These are phyloP conservation scores for Hypoxylon fuscum DNA, from an alignment of 495 filamentous ascomycete genomes.

Conservation along the genomic window DNA sequence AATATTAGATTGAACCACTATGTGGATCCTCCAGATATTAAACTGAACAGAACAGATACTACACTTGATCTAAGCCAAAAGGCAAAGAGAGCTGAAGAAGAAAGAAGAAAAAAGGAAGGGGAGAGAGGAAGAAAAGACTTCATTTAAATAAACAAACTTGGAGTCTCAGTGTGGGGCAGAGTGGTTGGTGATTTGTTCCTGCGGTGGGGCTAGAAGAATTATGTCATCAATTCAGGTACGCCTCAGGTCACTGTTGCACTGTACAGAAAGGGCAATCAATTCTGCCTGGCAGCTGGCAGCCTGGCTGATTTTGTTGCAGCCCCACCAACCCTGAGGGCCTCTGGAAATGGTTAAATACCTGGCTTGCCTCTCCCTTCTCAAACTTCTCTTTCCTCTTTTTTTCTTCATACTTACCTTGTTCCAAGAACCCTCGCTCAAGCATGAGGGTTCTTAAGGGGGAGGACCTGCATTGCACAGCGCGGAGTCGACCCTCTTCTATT, in stretches of 20 bases:
- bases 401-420: conserved; percentile 82
- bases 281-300: no score
- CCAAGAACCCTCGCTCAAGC: conserved; percentile 68
- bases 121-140: not conserved
- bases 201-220: conserved; percentile 3
- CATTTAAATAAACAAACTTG: not conserved
- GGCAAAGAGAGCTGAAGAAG: conserved; percentile 60
- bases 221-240: conserved; percentile 5
- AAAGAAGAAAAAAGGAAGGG: conserved; percentile 36
- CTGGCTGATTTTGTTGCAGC: conserved; percentile 1
- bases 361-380: not conserved
- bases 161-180: not conserved
- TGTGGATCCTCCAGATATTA: conserved; percentile 70
- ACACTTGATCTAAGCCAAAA: conserved; percentile 95
- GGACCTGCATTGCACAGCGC: conserved; percentile 83
- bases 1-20: conserved; percentile 41
- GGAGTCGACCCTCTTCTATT: conserved; percentile 72
- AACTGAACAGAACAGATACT: conserved; percentile 99
- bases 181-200: conserved; percentile 5
- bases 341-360: conserved; percentile 2
- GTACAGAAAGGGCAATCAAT: no score
- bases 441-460: conserved; percentile 65
- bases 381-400: conserved; percentile 36
- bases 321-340: not conserved
- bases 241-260: no score